Conservation (phyloP, 371 early-diverging fungal species). For the Smittium mucronatum region DNA sequence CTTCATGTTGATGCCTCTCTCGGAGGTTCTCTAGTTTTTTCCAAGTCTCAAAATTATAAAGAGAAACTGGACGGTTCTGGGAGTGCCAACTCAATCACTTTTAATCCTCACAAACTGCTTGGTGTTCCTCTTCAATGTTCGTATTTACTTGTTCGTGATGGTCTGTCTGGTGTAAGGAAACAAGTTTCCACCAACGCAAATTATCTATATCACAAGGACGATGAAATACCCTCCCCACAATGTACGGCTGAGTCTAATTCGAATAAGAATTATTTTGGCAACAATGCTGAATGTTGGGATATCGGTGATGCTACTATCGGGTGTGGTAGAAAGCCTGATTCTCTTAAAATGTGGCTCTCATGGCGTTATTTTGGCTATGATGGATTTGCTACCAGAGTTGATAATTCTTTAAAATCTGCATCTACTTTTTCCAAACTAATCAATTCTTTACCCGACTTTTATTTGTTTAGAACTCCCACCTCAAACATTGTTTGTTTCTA, state of each 20-base stretch:
- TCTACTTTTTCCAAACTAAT: constrained; percentile 32
- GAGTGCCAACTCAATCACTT: constrained; percentile 53
- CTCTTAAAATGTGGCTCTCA: constrained; percentile 64
- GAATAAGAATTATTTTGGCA: background rate
- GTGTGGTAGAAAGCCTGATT: constrained; percentile 75
- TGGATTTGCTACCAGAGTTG: constrained; percentile 39
- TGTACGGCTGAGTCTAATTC: background rate
- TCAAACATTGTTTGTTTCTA: constrained; percentile 54
- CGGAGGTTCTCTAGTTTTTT: constrained; percentile 66
- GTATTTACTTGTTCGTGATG: constrained; percentile 46
- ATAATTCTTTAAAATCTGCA: constrained; percentile 36
- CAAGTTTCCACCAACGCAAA: constrained; percentile 50
- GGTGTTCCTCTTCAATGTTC: constrained; percentile 77
- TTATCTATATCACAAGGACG: constrained; percentile 63
- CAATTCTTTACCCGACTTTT: constrained; percentile 9
- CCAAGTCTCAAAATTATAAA: constrained; percentile 12
- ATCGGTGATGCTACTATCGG: constrained; percentile 72
- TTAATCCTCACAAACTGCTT: constrained; percentile 79
- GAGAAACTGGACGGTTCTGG: constrained; percentile 41
- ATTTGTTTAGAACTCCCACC: constrained; percentile 30
- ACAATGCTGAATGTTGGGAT: constrained; percentile 34
- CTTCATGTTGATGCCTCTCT: constrained; percentile 75
- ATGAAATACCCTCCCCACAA: background rate
- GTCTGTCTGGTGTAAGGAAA: constrained; percentile 35
- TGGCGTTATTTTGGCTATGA: constrained; percentile 64